Base-by-base conservation (phyloP, 371 early-diverging fungal species). In the Homolaphlyctis polyrhiza region DNA sequence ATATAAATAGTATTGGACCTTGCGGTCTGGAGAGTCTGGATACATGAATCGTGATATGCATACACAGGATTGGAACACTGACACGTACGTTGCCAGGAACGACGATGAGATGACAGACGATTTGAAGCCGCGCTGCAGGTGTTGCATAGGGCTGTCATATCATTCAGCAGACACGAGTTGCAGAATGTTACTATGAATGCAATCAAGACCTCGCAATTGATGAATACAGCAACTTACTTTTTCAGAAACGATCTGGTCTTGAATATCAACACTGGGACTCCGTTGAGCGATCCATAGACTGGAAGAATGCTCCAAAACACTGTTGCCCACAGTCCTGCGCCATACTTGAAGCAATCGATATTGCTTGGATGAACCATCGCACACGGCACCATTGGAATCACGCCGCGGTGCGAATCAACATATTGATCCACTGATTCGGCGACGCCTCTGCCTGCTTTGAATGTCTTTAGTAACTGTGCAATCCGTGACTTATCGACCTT, bases 331-430 rank as follows among this genome's bases (percentile, higher is more conserved):
- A 74, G 65, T 14, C 43, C 35, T 14, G 49, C 3, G 58, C 63
- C 64, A 68, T 77, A 74, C 14, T 16, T 18, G 13, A 32, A 14
- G 59, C 74, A 74, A 36, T 47, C 50, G 5, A 27, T 43, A 21
- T 54, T 45, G 23, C 27, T 48, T 1, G 77, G 72, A 57, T 77
- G 77, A 16, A 77, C 45, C 23, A 69, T 70, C 35, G 36, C 27
- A 43, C 77, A 77, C 3, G 77, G 77, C 0, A 71, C 59, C 28
- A 67, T 57, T 28, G 77, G 52, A 11, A 51, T 51, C 8, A 21
- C 27, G 8, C 11, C 6, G 32, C 27, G 11, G 32, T 51, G 52
- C 14, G 14, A 14, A 51, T 6, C 52, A 6, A 51, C 14, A 21
- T 51, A 51, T 14, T 11, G 8, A 14, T 14, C 8, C 52, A 51